Evolutionary conservation across 345 rosid genomes (phyloP).

Genomic region (Eutrema japonicum): DNA sequence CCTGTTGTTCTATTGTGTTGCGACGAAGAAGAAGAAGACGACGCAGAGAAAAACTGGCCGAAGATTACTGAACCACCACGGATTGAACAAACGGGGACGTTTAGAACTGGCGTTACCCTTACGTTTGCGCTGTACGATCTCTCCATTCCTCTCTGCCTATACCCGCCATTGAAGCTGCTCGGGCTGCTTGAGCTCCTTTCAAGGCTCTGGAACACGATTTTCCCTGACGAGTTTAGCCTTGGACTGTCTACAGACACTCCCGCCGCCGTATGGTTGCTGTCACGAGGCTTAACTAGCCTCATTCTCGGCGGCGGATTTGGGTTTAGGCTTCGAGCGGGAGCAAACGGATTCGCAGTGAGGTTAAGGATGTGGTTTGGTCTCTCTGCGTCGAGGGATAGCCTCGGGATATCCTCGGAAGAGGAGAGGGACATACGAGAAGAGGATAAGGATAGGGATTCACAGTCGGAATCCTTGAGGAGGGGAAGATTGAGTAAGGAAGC

Average conservation of each 20-base stretch:
- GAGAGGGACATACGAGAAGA: conserved; percentile 86
- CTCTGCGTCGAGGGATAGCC: conserved; percentile 85
- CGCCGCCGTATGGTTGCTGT: conserved; percentile 20
- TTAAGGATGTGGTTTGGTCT: conserved; percentile 49
- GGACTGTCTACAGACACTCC: conserved; percentile 79
- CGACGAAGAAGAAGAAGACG: conserved; percentile 25
- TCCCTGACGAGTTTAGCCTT: conserved; percentile 91
- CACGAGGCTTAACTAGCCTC: conserved; percentile 67
- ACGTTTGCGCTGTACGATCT: conserved; percentile 86
- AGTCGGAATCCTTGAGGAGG: conserved; percentile 66
- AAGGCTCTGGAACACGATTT: conserved; percentile 81
- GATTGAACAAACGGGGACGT: conserved; percentile 66
- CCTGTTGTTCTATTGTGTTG: conserved; percentile 51
- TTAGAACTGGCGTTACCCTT: conserved; percentile 69
- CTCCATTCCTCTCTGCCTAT: conserved; percentile 81
- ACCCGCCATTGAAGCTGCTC: conserved; percentile 84
- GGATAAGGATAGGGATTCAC: conserved; percentile 69
- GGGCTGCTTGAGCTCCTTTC: conserved; percentile 98
- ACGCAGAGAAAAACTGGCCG: conserved; percentile 61
- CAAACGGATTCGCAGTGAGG: conserved; percentile 65
- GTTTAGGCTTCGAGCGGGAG: conserved; percentile 48
- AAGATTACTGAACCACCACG: conserved; percentile 61
- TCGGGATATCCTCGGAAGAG: conserved; percentile 76
- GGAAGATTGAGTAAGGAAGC: conserved; percentile 67
- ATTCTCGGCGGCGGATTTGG: conserved; percentile 65